Conservation (phyloP, 768 basidiomycete species). For the Austroboletus festivus region DNA sequence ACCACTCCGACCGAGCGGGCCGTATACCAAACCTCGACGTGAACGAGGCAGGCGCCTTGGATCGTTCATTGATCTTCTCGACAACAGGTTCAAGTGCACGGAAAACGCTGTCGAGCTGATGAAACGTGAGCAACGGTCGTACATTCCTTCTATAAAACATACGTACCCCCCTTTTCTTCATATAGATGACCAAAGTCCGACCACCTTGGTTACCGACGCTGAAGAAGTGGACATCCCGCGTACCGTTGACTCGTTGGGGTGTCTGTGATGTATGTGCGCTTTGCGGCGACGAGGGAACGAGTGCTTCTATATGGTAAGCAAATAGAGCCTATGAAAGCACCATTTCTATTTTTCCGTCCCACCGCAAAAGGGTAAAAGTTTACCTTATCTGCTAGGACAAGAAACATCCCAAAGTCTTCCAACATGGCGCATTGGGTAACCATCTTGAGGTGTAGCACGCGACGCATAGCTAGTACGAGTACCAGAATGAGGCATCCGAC, state of each 20-base stretch:
- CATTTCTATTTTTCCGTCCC: not conserved
- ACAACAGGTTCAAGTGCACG: conserved; percentile 96
- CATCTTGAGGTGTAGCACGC: conserved; percentile 89
- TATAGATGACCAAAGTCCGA: conserved; percentile 88
- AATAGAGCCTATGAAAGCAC: conserved; percentile 61
- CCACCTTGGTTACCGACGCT: conserved; percentile 85
- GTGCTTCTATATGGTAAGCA: conserved; percentile 93
- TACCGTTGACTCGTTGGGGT: conserved; percentile 88
- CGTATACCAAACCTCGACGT: conserved; percentile 75
- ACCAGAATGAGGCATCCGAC: conserved; percentile 6
- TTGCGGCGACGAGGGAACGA: conserved; percentile 83
- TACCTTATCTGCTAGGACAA: conserved; percentile 92
- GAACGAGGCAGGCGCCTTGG: conserved; percentile 66
- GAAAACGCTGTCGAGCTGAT: conserved; percentile 84
- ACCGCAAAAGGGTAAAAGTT: not conserved
- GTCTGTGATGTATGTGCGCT: conserved; percentile 67
- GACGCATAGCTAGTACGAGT: conserved; percentile 67
- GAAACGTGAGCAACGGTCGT: conserved; percentile 1
- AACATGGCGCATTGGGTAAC: conserved; percentile 96
- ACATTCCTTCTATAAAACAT: conserved; percentile 5
- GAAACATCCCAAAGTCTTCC: conserved; percentile 94
- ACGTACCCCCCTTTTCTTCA: conserved; percentile 87
- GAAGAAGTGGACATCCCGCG: conserved; percentile 94
- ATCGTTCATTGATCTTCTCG: conserved; percentile 79
- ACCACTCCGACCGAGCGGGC: conserved; percentile 87